Evolutionary conservation across 306 rosid genomes (phyloP), one percentile per base, ranked within the genome.

Genomic region (Dryas alaskensis): DNA sequence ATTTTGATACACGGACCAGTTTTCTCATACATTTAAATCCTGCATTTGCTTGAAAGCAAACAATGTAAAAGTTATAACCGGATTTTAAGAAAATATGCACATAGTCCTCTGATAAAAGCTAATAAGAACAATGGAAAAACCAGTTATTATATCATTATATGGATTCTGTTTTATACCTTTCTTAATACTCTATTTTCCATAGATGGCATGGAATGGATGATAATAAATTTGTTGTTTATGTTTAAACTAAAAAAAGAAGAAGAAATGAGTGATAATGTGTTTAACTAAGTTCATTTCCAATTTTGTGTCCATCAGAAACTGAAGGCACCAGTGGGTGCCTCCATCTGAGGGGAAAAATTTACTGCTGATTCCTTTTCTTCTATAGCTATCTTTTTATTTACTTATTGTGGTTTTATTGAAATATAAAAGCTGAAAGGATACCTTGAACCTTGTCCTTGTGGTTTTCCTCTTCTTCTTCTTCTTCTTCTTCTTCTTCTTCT

Each of bases 1-100:
- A 60, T 71, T 85, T 86, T 10, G 92, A 73, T 73, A 88, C 57
- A 46, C 80, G 81, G 25, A 72, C 83, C 82, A 80, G 77, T 82
- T 80, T 86, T 76, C 55, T 81, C 54, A 72, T 65, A 76, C 75
- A 66, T 81, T 64, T 81, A 65, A 16, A 51, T 72, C 87, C 97
- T 84, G 92, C 86, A 80, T 73, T 48, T 67, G 58, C 60, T 47
- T 59, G 49, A 49, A 86, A 79, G 51, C 10, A 50, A 70, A 54
- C 44, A 58, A 63, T 59, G 69, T 59, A 77, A 66, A 65, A 71
- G 53, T 76, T 67, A 73, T 17, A 53, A 39, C n/a, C 17, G 44
- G 68, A 25, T 16, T 5, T 8, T 8, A 22, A 12, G 11, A 5
- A 65, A 40, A 47, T 7, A 1, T 31, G 17, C n/a, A 19, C 65